phyloP scores from a whole-genome alignment of 371 early-diverging fungal species.

The Blakeslea trispora region DNA sequence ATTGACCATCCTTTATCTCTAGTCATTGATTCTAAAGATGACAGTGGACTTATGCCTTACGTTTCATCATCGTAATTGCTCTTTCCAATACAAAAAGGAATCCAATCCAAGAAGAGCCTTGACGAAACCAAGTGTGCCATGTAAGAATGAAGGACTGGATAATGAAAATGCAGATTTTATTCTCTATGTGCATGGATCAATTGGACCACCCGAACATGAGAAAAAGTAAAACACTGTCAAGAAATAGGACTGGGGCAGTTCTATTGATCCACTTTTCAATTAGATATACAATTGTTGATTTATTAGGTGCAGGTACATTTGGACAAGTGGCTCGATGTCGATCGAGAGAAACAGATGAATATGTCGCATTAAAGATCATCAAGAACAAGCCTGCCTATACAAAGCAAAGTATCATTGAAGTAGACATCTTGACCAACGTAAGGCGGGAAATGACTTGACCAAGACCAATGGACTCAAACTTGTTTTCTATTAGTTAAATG shows the following conservation, averaged over 20 bases:
- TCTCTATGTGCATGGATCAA: constrained; percentile 86
- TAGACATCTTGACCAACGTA: constrained; percentile 84
- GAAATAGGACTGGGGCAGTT: neutral
- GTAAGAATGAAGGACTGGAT: constrained; percentile 88
- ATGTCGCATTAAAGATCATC: constrained; percentile 96
- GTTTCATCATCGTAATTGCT: constrained; percentile 72
- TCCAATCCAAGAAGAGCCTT: constrained; percentile 90
- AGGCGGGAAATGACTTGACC: neutral
- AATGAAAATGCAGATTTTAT: constrained; percentile 94
- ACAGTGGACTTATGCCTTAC: constrained; percentile 67
- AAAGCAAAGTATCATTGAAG: constrained; percentile 95
- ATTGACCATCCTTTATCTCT: no score
- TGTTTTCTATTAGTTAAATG: constrained; percentile 28
- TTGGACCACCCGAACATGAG: constrained; percentile 24
- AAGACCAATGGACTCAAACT: neutral
- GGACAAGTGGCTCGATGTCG: constrained; percentile 97
- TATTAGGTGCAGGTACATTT: constrained; percentile 97
- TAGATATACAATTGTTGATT: constrained; percentile 84
- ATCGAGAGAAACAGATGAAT: constrained; percentile 78
- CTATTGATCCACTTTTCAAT: neutral
- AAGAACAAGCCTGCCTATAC: constrained; percentile 96
- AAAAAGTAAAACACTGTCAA: constrained; percentile 4
- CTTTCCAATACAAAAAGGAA: constrained; percentile 71
- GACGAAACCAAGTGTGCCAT: constrained; percentile 87
- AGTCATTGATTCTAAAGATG: constrained; percentile 23